phyloP scores from a whole-genome alignment of 106 monocot species.

The Dendrobium catenatum region DNA sequence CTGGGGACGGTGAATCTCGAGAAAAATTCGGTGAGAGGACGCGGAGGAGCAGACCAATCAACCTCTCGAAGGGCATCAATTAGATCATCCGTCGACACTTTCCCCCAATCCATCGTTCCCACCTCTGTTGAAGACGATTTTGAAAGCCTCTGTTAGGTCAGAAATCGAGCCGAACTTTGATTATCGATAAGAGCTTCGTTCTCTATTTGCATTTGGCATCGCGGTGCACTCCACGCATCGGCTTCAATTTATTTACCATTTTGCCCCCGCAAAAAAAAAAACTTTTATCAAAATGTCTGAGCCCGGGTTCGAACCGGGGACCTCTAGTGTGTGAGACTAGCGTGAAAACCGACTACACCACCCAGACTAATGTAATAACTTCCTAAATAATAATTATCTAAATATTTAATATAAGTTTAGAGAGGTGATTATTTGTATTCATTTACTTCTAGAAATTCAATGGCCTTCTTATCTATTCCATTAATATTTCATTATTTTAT shows the following conservation, averaged over 20 bases:
- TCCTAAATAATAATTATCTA: no score
- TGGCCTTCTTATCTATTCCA: no score
- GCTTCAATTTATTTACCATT: not conserved
- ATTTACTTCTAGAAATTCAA: no score
- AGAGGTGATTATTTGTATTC: no score
- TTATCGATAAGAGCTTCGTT: not conserved
- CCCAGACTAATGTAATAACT: not conserved
- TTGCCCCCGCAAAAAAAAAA: not conserved
- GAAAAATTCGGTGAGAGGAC: slow-evolving; percentile 87
- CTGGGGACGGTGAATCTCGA: slow-evolving; percentile 80
- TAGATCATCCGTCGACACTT: slow-evolving; percentile 90
- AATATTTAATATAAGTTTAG: no score
- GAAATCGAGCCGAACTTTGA: not conserved
- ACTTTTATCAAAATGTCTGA: slow-evolving; percentile 8
- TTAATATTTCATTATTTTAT: no score
- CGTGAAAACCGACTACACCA: slow-evolving; percentile 32
- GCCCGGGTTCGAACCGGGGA: slow-evolving; percentile 32
- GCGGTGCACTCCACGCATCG: no score
- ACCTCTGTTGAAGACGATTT: not conserved
- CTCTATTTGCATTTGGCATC: no score
- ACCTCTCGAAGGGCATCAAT: slow-evolving; percentile 88
- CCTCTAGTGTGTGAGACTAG: slow-evolving; percentile 34
- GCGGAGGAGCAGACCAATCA: slow-evolving; percentile 87
- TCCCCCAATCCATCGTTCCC: slow-evolving; percentile 85
- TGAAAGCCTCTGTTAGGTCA: not conserved